Evolutionary conservation across 192 early-diverging fungal species (phyloP), one percentile per base, ranked within the genome.

Genomic region (Linnemannia zychae): DNA sequence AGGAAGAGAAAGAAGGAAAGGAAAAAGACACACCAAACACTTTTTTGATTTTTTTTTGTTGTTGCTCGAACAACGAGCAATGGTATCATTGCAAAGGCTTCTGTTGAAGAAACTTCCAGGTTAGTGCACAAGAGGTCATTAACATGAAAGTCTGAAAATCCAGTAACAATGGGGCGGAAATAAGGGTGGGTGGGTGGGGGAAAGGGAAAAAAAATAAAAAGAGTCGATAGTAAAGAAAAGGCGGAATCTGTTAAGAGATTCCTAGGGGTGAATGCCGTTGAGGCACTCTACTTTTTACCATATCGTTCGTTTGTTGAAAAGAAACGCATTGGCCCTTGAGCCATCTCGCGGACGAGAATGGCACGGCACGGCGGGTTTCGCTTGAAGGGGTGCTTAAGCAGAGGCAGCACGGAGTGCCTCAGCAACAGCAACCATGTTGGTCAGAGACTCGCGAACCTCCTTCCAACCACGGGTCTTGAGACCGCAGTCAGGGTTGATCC

Each of bases 401-500:
- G 74, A 77, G 44, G 84, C 57, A 63, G 57, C 74, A 80, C 95
- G 94, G 70, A 93, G 91, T 53, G 86, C 87, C 73, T 90, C 90
- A 70, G 97, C 96, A 52, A 97, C 94, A 24, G 91, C 90, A 40
- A 96, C 92, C 92, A 99, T 91, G 92, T 99, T 98, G 78, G 79
- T 83, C 77, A 99, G 87, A 16, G 96, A 94, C 83, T 92, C 92
- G 87, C 97, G 93, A 78, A 96, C 96, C 90, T 99, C 98, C 96
- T 93, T 76, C 98, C 98, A 99, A 57, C 95, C 96, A 87, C 98
- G 95, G 53, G 98, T 97, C 93, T 99, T 96, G 74, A 99, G 92
- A 71, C 98, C 98, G 87, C 98, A 99, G 90, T 99, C 98, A 37
- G 98, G 98, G 93, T 99, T 99, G 79, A 96, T 93, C 98, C 98